Conservation (phyloP, 441 rosid genomes). For the Pelargonium fulgidum region DNA sequence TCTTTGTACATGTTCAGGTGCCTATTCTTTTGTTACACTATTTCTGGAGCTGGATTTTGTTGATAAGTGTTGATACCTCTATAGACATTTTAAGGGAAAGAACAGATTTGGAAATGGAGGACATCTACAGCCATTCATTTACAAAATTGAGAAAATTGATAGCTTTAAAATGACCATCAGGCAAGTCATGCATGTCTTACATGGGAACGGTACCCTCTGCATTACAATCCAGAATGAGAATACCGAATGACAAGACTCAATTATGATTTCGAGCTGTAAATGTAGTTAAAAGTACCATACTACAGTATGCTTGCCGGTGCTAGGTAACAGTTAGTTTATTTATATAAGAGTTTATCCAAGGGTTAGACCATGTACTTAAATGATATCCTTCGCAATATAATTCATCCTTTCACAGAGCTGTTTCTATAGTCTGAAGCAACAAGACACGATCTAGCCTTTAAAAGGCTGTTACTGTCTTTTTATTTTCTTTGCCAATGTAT, state of each 20-base stretch:
- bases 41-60: neutral
- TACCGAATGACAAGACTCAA: neutral
- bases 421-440: neutral
- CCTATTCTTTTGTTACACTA: neutral
- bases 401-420: constrained; percentile 1
- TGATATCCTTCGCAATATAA: neutral
- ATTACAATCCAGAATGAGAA: neutral
- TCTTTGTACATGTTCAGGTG: neutral
- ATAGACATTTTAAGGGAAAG: neutral
- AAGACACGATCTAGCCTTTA: no score
- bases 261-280: neutral
- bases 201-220: neutral
- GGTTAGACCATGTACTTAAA: neutral
- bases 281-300: neutral
- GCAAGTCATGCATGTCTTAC: constrained; percentile 4
- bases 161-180: neutral
- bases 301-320: neutral
- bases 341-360: neutral
- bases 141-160: neutral
- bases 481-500: no score
- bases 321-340: neutral
- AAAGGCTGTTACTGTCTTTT: no score
- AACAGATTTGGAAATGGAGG: neutral
- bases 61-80: neutral
- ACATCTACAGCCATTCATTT: neutral